Evolutionary conservation across 2,329 filamentous ascomycete genomes (phyloP), one percentile per base, ranked within the genome.

Genomic region (Teratosphaeriaceae sp.): DNA sequence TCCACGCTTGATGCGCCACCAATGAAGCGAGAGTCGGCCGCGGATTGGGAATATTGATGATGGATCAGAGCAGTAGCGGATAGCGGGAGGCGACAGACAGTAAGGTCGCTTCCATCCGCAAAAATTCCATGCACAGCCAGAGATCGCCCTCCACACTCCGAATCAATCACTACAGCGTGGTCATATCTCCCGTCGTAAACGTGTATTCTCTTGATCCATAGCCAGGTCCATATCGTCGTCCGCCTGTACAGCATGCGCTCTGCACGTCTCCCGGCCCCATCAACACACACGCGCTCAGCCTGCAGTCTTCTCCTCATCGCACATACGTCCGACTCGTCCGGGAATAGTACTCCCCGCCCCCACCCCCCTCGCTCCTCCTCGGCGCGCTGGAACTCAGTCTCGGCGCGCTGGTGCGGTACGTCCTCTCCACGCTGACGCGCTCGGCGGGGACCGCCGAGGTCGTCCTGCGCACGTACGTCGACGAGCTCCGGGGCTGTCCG

Each of bases 241-340:
- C n/a, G n/a, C n/a, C n/a, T n/a, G n/a, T n/a, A n/a, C n/a, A n/a
- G 35, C n/a, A 24, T 16, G 22, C 24, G 16, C 19, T 30, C 23
- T 16, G 34, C 43, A 22, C 26, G 26, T 19, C n/a, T 41, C n/a
- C 29, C 31, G 2, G 23, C 22, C 24, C 21, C 21, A 20, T 21
- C 15, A 3, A 22, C 22, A 19, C 7, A 21, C n/a, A 24, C 12
- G 22, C 24, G 16, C 19, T 30, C 23, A 22, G 34, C 43, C 27
- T 33, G 26, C 22, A 11, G 34, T 19, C 29, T 24, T 2, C 24
- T 21, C 24, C 21, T 41, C 38, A 41, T 20, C 38, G 3, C 5
- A 56, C 56, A 49, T 55, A 55, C 15, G 50, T 58, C 45, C 52
- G 40, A 27, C 51, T 58, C 38, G 50, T 56, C 44, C 48, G 46